Base-by-base conservation (phyloP, 208 protist genomes). In the Porcisia deanei region DNA sequence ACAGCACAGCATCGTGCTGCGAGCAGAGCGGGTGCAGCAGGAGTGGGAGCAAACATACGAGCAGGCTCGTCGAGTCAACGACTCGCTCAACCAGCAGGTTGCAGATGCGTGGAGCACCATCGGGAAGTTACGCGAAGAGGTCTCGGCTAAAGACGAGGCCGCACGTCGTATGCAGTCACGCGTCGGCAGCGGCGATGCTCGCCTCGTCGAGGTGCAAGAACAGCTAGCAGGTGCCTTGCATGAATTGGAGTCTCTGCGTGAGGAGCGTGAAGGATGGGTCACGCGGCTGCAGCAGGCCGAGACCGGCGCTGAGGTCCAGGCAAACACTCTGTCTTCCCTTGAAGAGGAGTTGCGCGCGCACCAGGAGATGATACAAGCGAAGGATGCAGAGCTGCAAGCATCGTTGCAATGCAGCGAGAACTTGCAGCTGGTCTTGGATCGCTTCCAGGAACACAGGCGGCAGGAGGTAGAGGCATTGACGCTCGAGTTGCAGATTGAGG, bases 21-120 rank as follows among this genome's bases (percentile, higher is more conserved):
- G 80, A 0, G 75, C 80, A 4, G 75, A 79, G 30, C 68, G 70
- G 20, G 73, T 93, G 57, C 86, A 94, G 74, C 82, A 80, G 69
- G 87, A 94, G 80, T 94, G 90, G 92, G 92, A 92, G 76, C 72
- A 81, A 47, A 95, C 92, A n/a, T 96, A 95, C 77, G 86, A 90
- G 75, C 71, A 96, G 75, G 92, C 90, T 9, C 78, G 86, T 6
- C 75, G 76, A 18, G 89, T 94, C 22, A 96, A 96, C 77, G 82
- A 85, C 41, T 82, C 87, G 5, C 77, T 95, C 6, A 87, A 90
- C 71, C 74, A 84, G 70, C 92, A 95, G 76, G 49, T 93, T 4
- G 75, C 43, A 53, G 92, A 95, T 37, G 87, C 88, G 20, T 92
- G 86, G 90, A 70, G 76, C 49, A 85, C 68, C 4, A 87, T 89